A percentile compares a stretch with the other conserved stretches of the same genome.
phyloP scores from a whole-genome alignment of 192 early-diverging fungal genomes.

The Obelidium mucronatum region DNA sequence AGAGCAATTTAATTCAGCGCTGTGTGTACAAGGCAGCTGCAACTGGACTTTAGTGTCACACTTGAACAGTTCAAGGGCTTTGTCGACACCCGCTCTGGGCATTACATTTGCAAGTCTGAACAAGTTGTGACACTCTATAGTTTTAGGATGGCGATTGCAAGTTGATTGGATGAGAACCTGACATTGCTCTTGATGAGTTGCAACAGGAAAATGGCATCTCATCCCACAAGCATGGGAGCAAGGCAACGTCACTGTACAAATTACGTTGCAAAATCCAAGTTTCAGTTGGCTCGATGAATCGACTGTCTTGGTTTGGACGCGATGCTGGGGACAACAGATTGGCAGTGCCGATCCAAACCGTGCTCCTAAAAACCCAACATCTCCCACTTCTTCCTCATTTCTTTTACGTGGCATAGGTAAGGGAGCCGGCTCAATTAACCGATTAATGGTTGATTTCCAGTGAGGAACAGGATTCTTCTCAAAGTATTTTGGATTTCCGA shows the following conservation, averaged over 20 bases:
- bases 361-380: not conserved
- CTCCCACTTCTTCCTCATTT: not conserved
- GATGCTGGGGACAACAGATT: conserved; percentile 38
- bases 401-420: conserved; percentile 3
- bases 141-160: conserved; percentile 28
- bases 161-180: not conserved
- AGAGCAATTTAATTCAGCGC: conserved; percentile 20
- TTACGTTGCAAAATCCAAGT: conserved; percentile 36
- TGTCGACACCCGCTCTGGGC: conserved; percentile 5
- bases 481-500: conserved; percentile 44
- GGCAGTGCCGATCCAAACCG: conserved; percentile 27
- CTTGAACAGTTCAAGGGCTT: not conserved
- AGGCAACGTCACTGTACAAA: conserved; percentile 28
- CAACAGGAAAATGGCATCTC: conserved; percentile 35
- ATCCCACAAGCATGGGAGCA: conserved; percentile 30
- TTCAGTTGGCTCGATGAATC: not conserved
- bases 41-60: conserved; percentile 22
- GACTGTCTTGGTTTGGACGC: conserved; percentile 3
- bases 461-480: conserved; percentile 37
- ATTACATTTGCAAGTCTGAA: conserved; percentile 9
- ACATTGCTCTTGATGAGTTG: conserved; percentile 29
- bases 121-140: conserved; percentile 19
- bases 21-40: conserved; percentile 40
- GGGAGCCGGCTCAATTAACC: conserved; percentile 27
- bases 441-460: conserved; percentile 40